Evolutionary conservation across 768 basidiomycete genomes (phyloP).

Genomic region (Lactarius deliciosus): DNA sequence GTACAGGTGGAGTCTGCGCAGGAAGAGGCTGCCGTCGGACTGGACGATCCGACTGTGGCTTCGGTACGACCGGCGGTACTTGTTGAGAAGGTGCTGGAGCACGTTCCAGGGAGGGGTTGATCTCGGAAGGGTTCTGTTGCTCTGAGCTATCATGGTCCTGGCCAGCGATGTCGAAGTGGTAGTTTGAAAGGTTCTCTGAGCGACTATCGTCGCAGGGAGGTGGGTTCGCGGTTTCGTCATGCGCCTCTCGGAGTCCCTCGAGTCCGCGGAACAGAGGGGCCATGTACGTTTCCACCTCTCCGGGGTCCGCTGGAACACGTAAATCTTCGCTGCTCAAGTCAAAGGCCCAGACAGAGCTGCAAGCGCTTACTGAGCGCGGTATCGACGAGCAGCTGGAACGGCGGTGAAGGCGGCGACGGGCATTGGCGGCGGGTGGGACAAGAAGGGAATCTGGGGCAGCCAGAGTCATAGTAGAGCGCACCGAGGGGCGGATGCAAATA

Average conservation of each 20-base stretch:
- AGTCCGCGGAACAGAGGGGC: constrained; percentile 16
- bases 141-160: not conserved
- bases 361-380: constrained; percentile 20
- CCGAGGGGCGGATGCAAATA: not conserved
- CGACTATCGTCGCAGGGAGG: constrained; percentile 1
- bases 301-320: not conserved
- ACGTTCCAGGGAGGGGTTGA: not conserved
- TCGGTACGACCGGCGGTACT: not conserved
- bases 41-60: too few relatives aligned
- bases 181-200: constrained; percentile 19
- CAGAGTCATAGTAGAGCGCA: constrained; percentile 10
- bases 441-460: not conserved
- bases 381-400: constrained; percentile 25
- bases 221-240: not conserved
- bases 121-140: not conserved
- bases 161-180: constrained; percentile 15
- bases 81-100: not conserved
- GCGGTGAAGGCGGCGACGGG: constrained; percentile 10
- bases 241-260: not conserved
- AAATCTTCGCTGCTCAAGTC: constrained; percentile 9
- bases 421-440: not conserved
- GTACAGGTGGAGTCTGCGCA: too few relatives aligned
- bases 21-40: not conserved
- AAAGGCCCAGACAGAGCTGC: constrained; percentile 4
- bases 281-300: constrained; percentile 6